Conservation (phyloP, 176 grass and related monocot species). For the Pontederia crassipes region DNA sequence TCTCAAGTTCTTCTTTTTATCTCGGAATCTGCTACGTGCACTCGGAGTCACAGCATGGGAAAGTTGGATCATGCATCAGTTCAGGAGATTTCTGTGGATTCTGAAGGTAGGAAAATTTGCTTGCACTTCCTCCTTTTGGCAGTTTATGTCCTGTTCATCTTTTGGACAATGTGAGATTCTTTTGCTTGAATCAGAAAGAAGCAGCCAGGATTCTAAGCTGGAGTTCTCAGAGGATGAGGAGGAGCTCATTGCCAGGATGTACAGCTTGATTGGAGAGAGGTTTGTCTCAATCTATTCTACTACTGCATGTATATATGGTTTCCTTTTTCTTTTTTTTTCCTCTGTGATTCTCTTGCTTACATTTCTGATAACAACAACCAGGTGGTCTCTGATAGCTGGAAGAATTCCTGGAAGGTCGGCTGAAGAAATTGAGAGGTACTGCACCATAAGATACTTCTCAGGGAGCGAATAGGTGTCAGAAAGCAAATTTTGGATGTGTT, state of each 20-base stretch:
- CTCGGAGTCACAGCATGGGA: not conserved
- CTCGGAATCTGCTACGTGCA: not conserved
- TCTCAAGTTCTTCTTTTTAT: not conserved
- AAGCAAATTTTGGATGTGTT: no score
- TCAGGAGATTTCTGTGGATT: not conserved
- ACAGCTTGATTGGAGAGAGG: not conserved
- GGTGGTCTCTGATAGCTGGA: no score
- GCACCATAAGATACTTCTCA: no score
- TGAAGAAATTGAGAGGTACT: no score
- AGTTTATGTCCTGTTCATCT: not conserved
- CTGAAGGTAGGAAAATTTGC: not conserved
- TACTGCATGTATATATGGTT: no score
- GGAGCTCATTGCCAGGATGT: not conserved
- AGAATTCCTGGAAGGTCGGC: no score
- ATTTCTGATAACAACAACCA: no score
- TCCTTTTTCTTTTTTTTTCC: no score
- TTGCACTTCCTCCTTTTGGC: not conserved
- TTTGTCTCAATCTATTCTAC: not conserved
- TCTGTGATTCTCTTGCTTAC: no score
- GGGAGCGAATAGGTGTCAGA: no score
- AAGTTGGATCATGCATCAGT: not conserved
- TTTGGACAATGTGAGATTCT: not conserved
- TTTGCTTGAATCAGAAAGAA: not conserved
- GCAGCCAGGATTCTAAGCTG: not conserved
- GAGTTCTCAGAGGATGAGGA: constrained; percentile 5